A percentile compares a stretch with the other conserved stretches of the same genome.
These are phyloP conservation scores for Centrapalus pauciflorus DNA, from an alignment of 129 eudicot species.

Conservation along the genomic window DNA sequence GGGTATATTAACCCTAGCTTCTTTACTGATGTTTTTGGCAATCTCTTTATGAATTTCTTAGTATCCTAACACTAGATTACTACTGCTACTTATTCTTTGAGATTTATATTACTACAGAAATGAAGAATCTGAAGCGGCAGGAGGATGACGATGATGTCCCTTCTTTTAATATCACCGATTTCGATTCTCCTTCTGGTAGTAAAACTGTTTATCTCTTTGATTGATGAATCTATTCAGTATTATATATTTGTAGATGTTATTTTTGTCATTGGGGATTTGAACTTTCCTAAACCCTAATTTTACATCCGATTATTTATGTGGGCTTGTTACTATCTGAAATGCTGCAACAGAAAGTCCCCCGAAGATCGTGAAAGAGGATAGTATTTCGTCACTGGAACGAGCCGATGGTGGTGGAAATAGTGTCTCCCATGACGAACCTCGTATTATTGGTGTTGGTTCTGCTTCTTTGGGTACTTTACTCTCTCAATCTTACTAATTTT, in stretches of 20 bases:
- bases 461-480: conserved; percentile 12
- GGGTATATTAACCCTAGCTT: conserved; percentile 11
- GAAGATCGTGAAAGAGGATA: not conserved
- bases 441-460: not conserved
- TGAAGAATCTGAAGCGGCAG: conserved; percentile 27
- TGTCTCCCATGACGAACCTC: not conserved
- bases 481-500: not conserved
- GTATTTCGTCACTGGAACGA: not conserved
- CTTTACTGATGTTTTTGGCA: not conserved
- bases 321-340: conserved; percentile 1
- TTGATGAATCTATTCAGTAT: not conserved
- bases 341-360: conserved; percentile 10
- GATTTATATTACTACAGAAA: conserved; percentile 2
- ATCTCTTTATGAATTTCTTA: not conserved
- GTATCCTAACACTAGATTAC: not conserved
- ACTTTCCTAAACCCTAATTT: conserved; percentile 12
- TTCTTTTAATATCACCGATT: conserved; percentile 36
- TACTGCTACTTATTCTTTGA: not conserved
- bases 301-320: not conserved
- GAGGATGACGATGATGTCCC: conserved; percentile 42
- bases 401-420: conserved; percentile 13
- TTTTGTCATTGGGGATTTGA: not conserved
- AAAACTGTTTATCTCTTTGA: not conserved
- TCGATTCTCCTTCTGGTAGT: conserved; percentile 49
- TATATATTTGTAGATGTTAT: not conserved